Evolutionary conservation across 441 rosid species (phyloP).

Genomic region (Eugenia klotzschiana): DNA sequence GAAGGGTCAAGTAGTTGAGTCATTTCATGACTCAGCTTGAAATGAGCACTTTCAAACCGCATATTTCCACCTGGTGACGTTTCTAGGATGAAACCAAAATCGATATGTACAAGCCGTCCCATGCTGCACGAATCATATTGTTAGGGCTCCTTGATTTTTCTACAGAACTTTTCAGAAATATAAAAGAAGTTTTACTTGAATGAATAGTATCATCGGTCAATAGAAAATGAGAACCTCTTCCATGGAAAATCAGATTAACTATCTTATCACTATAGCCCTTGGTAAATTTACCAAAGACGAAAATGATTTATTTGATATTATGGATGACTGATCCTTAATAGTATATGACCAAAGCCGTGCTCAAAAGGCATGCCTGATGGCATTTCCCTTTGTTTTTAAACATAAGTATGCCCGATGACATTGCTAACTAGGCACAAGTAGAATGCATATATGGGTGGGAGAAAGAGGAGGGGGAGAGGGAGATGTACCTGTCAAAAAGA

Average conservation of each 20-base stretch:
- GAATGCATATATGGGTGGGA: background rate
- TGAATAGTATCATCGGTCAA: background rate
- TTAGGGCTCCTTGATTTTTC: background rate
- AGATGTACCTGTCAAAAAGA: slow-evolving; percentile 68
- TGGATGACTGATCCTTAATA: background rate
- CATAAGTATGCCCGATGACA: background rate
- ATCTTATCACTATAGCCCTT: background rate
- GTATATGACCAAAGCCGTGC: background rate
- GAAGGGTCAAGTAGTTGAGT: slow-evolving; percentile 93
- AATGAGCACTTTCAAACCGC: slow-evolving; percentile 96
- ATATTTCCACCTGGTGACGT: slow-evolving; percentile 94
- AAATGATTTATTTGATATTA: no score
- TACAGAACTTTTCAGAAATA: background rate
- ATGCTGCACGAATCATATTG: slow-evolving; percentile 27
- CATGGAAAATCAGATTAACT: background rate
- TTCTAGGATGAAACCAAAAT: slow-evolving; percentile 93
- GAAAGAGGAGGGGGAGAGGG: background rate
- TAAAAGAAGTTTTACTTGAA: background rate
- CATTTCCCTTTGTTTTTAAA: background rate
- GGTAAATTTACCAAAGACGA: no score
- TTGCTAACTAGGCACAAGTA: background rate
- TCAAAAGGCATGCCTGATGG: background rate
- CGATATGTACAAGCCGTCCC: slow-evolving; percentile 94
- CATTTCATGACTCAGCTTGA: slow-evolving; percentile 99
- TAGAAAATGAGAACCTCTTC: background rate